Conservation (phyloP, 1,284 basidiomycete species). For the Malassezia furfur region DNA sequence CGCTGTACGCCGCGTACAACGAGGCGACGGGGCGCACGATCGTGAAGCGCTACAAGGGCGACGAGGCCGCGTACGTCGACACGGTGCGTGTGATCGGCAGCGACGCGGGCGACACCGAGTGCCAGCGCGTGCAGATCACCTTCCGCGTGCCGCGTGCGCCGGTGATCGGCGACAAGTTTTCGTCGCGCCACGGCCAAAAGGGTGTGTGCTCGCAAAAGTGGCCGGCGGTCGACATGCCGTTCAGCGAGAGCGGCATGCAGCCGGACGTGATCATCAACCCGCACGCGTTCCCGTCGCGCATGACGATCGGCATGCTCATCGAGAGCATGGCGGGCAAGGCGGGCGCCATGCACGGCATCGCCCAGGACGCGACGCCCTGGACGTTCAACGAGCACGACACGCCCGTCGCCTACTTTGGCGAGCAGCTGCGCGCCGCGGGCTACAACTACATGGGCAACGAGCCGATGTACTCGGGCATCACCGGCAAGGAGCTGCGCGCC, state of each 20-base stretch:
- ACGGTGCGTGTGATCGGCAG: conserved; percentile 81
- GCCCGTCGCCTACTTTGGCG: conserved; percentile 91
- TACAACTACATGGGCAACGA: conserved; percentile 99
- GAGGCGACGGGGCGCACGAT: conserved; percentile 73
- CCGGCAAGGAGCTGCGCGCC: conserved; percentile 92
- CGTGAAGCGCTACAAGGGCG: conserved; percentile 92
- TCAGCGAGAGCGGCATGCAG: conserved; percentile 96
- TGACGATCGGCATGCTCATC: conserved; percentile 99
- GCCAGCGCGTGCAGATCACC: conserved; percentile 88
- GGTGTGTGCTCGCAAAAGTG: conserved; percentile 99
- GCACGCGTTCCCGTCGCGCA: conserved; percentile 96
- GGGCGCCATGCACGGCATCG: conserved; percentile 92
- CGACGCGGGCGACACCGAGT: conserved; percentile 74
- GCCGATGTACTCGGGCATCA: conserved; percentile 99
- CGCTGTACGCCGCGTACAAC: conserved; percentile 67
- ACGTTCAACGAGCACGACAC: conserved; percentile 85
- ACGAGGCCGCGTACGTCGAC: conserved; percentile 82
- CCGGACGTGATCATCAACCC: conserved; percentile 99
- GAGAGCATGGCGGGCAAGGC: conserved; percentile 98
- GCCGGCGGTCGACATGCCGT: conserved; percentile 97
- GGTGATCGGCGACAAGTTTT: conserved; percentile 98
- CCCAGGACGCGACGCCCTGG: conserved; percentile 82
- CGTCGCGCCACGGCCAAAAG: conserved; percentile 96
- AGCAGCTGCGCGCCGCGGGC: conserved; percentile 82
- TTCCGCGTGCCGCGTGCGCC: conserved; percentile 87